Conservation (phyloP, 2,329 filamentous ascomycete species). For the Aspergillus amoenus region DNA sequence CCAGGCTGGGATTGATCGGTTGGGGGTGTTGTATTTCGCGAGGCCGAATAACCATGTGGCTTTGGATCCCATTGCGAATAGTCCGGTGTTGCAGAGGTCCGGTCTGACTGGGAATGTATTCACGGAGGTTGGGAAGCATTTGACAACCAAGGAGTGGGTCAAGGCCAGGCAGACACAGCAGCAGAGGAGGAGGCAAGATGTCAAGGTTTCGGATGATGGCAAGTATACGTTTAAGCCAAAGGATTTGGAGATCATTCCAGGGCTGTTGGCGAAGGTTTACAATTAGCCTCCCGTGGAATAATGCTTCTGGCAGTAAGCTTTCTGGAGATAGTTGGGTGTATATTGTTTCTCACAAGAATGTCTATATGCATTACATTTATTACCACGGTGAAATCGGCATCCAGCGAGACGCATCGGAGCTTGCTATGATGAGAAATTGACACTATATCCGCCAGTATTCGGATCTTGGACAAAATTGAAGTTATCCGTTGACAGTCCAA, state of each 20-base stretch:
- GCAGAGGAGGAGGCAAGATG: conserved; percentile 36
- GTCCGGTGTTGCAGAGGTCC: conserved; percentile 37
- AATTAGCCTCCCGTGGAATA: conserved; percentile 22
- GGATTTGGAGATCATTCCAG: conserved; percentile 45
- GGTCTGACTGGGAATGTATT: conserved; percentile 40
- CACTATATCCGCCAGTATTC: conserved; percentile 84
- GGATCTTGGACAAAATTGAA: conserved; percentile 94
- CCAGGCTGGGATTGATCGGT: conserved; percentile 46
- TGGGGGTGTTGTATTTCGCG: conserved; percentile 49
- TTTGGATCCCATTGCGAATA: conserved; percentile 39
- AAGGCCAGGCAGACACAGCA: conserved; percentile 44
- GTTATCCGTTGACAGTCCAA: conserved; percentile 89
- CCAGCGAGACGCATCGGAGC: not conserved
- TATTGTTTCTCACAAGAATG: not conserved
- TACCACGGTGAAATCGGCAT: not conserved
- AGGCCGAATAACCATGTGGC: conserved; percentile 48
- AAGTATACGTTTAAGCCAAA: conserved; percentile 37
- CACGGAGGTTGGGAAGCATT: conserved; percentile 41
- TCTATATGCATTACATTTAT: not conserved
- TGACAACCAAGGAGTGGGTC: conserved; percentile 44
- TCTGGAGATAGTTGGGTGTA: not conserved
- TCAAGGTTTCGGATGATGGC: conserved; percentile 37
- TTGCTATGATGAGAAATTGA: conserved; percentile 67
- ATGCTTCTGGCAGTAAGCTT: not conserved
- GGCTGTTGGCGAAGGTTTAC: conserved; percentile 41